Conservation (phyloP, 2,329 filamentous ascomycete species). For the Purpureocillium takamizusanense region DNA sequence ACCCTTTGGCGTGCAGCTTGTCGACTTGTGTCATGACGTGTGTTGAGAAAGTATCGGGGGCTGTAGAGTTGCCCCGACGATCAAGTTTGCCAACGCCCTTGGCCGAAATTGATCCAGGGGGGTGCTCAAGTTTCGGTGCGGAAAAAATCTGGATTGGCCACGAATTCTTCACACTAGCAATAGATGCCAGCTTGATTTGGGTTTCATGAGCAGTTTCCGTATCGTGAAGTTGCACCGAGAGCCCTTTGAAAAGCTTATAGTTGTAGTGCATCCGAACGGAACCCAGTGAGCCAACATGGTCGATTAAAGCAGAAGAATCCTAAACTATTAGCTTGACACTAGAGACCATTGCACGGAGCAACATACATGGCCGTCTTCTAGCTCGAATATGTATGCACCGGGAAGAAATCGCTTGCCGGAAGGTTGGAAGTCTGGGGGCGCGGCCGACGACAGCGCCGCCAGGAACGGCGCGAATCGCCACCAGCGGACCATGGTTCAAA, state of each 20-base stretch:
- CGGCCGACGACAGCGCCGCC: conserved; percentile 5
- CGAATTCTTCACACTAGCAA: conserved; percentile 36
- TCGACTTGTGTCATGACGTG: conserved; percentile 22
- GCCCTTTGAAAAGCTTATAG: conserved; percentile 43
- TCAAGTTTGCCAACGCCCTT: no score
- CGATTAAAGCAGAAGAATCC: no score
- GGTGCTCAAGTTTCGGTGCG: conserved; percentile 23
- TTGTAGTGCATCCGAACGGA: conserved; percentile 29
- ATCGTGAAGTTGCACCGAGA: conserved; percentile 42
- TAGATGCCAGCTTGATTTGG: conserved; percentile 27
- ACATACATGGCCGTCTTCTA: conserved; percentile 8
- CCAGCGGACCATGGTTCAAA: conserved; percentile 6
- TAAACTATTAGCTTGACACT: conserved; percentile 8
- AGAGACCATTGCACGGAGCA: conserved; percentile 15
- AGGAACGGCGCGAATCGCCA: conserved; percentile 7
- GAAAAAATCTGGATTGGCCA: conserved; percentile 37
- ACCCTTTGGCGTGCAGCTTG: conserved; percentile 36
- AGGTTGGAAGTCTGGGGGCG: conserved; percentile 1
- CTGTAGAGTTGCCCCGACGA: no score
- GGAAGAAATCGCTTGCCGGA: conserved; percentile 1
- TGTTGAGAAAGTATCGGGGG: conserved; percentile 33
- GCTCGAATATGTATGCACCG: conserved; percentile 12
- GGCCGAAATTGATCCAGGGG: no score
- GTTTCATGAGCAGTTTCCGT: conserved; percentile 31
- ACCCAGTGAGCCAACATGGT: no score